Conservation (phyloP, 2,329 filamentous ascomycete genomes). For the Lecanoromycetidae sp. region DNA sequence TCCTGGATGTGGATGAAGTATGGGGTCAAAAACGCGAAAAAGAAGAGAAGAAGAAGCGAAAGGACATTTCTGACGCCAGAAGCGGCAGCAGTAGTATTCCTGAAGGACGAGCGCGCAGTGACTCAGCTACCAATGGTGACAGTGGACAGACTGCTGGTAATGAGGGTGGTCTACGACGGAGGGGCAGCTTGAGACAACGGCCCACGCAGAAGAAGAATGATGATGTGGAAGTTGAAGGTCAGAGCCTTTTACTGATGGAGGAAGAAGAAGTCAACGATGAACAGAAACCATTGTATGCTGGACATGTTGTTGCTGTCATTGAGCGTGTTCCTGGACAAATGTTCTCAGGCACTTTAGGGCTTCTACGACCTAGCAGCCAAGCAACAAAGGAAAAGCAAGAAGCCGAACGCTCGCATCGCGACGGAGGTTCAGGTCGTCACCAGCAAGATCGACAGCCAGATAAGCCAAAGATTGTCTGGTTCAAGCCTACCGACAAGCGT, state of each 20-base stretch:
- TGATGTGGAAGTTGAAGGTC: conserved; percentile 95
- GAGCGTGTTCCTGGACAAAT: conserved; percentile 96
- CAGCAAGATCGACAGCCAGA: conserved; percentile 80
- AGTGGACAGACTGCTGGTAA: conserved; percentile 46
- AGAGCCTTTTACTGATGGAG: conserved; percentile 90
- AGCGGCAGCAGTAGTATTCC: conserved; percentile 61
- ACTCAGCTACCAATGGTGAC: conserved; percentile 50
- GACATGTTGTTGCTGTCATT: conserved; percentile 92
- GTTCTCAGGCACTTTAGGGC: conserved; percentile 92
- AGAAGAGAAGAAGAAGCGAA: conserved; percentile 99
- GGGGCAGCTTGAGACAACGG: conserved; percentile 88
- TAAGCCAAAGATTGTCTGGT: conserved; percentile 99
- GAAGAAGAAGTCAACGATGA: conserved; percentile 99
- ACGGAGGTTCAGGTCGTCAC: conserved; percentile 58
- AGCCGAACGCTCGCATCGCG: conserved; percentile 81
- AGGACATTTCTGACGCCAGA: conserved; percentile 91
- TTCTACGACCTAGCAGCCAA: conserved; percentile 91
- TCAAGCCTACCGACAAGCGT: conserved; percentile 98
- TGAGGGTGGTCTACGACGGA: conserved; percentile 79
- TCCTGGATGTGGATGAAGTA: conserved; percentile 94
- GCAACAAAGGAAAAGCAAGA: conserved; percentile 99
- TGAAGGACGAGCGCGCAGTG: conserved; percentile 41
- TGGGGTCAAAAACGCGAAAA: conserved; percentile 99
- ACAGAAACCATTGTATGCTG: conserved; percentile 92
- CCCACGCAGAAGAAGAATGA: conserved; percentile 99